Percentiles rank a stretch among this genome's conserved stretches.
Evolutionary conservation across 352 stramenopile genomes (phyloP).

Genomic region (Phytophthora constricta): DNA sequence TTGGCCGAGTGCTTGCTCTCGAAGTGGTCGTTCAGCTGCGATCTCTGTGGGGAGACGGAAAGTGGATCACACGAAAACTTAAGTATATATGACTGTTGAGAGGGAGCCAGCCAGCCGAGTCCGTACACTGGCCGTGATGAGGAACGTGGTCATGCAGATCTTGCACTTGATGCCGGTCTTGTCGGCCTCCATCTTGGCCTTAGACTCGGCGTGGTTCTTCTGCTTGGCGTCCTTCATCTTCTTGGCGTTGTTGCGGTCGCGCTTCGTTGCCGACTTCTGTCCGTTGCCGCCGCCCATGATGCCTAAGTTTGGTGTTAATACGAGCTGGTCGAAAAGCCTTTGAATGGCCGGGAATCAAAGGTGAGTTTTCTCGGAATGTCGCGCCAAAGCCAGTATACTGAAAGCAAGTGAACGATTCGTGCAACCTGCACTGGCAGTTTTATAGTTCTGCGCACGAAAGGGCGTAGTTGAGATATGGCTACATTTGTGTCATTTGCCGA

Average conservation of each 20-base stretch:
- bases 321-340: neutral
- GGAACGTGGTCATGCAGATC: constrained; percentile 89
- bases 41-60: constrained; percentile 36
- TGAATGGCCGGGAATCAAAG: too few species aligned
- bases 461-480: constrained; percentile 29
- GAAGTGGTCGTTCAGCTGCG: constrained; percentile 83
- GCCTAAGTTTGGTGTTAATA: too few species aligned
- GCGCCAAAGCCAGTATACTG: too few species aligned
- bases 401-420: constrained; percentile 1
- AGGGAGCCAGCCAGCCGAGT: neutral
- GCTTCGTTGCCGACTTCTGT: constrained; percentile 81
- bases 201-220: constrained; percentile 82
- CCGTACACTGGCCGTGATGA: constrained; percentile 84
- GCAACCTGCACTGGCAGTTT: too few species aligned
- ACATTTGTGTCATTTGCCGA: constrained; percentile 7
- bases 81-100: constrained; percentile 8
- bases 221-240: constrained; percentile 86
- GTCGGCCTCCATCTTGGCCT: constrained; percentile 85
- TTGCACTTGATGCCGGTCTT: constrained; percentile 85
- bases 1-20: constrained; percentile 83
- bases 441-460: constrained; percentile 18
- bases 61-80: too few species aligned
- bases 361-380: too few species aligned
- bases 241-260: constrained; percentile 86
- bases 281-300: constrained; percentile 85